Conservation (phyloP, 163 green algal genomes). For the Prototheca cutis region DNA sequence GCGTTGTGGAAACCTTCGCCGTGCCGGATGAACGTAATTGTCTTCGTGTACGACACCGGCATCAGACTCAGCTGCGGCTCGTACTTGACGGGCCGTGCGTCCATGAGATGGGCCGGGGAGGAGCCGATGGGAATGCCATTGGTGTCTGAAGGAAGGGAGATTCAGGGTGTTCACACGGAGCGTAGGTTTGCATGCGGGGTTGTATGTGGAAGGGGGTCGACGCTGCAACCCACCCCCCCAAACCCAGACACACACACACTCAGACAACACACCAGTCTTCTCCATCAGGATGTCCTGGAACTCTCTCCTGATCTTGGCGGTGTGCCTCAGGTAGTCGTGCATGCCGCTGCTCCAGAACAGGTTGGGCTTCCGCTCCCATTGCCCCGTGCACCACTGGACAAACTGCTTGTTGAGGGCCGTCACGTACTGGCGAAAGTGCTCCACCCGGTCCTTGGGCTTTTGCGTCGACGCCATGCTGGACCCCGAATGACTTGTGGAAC, state of each 20-base stretch:
- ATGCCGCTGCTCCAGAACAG: constrained; percentile 26
- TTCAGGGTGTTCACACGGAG: not conserved
- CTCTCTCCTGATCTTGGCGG: constrained; percentile 31
- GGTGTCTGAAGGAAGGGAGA: not conserved
- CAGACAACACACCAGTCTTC: not conserved
- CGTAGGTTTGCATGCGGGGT: no score
- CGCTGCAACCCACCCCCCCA: not conserved
- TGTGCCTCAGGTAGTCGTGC: constrained; percentile 32
- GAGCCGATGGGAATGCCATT: not conserved
- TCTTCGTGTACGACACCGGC: constrained; percentile 35
- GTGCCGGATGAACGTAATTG: constrained; percentile 51
- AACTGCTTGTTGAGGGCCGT: constrained; percentile 34
- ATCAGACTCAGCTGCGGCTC: constrained; percentile 29
- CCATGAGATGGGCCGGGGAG: not conserved
- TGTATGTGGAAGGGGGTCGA: no score
- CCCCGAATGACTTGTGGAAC: no score
- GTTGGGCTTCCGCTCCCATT: constrained; percentile 19
- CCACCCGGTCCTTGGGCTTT: not conserved
- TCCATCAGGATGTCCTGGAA: constrained; percentile 25
- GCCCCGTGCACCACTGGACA: constrained; percentile 16
- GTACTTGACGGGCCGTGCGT: constrained; percentile 9
- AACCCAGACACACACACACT: no score
- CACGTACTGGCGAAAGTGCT: constrained; percentile 22
- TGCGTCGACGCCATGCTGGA: not conserved
- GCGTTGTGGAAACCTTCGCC: constrained; percentile 58